Percentiles rank a stretch among this genome's conserved stretches.
Conservation (phyloP, 257 asterid genomes). For the Phtheirospermum japonicum region DNA sequence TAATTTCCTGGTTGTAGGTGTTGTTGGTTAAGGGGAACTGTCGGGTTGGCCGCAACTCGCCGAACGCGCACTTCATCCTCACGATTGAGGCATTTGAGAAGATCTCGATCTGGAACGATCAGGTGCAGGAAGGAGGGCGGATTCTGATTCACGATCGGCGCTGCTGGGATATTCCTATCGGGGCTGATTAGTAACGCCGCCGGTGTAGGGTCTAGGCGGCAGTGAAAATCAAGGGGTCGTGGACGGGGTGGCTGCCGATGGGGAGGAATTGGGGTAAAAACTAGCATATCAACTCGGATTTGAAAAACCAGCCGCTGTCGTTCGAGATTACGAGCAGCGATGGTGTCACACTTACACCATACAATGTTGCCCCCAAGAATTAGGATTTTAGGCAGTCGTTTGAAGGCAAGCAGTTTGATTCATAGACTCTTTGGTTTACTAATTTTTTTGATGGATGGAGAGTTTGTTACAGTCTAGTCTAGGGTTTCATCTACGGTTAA, state of each 20-base stretch:
- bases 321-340: constrained; percentile 62
- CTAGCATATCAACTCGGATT: constrained; percentile 60
- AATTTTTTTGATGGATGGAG: no score
- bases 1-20: no score
- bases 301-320: constrained; percentile 58
- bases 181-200: constrained; percentile 63
- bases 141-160: constrained; percentile 46
- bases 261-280: constrained; percentile 70
- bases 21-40: no score
- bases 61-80: constrained; percentile 86
- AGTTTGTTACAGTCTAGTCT: no score
- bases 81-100: constrained; percentile 91
- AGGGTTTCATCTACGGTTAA: no score
- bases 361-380: no score
- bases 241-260: no score
- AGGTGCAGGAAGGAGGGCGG: constrained; percentile 57
- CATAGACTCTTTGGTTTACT: no score
- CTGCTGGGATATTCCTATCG: constrained; percentile 51
- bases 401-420: no score
- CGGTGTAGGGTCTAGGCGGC: constrained; percentile 51
- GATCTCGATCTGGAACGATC: constrained; percentile 94
- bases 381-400: no score
- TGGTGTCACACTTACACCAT: no score
- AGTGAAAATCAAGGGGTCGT: constrained; percentile 63
- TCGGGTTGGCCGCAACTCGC: no score